Base-by-base conservation (phyloP, 352 stramenopile species). In the Pythium grandisporangium region DNA sequence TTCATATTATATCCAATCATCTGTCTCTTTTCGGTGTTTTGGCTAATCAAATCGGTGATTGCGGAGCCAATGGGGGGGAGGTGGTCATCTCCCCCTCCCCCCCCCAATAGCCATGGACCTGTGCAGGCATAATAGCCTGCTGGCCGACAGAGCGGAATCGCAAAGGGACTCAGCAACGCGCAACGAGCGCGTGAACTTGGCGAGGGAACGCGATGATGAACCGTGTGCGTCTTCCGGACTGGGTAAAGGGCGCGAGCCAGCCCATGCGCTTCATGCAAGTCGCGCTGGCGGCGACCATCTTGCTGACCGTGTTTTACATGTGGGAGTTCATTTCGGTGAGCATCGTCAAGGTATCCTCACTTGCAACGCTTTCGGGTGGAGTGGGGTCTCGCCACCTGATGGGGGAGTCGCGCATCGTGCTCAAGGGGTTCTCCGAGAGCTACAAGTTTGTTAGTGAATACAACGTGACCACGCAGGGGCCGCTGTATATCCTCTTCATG, bases 371-470 rank as follows among this genome's bases (percentile, higher is more conserved):
- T 21, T 46, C 51, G 21, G 38, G 61, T 23, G 50, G 51, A 11
- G 47, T 71, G 5, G 52, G 62, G 17, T 53, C 48, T 16, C 60
- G 75, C 47, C 66, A 72, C 7, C 47, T 64, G 20, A 46, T 69
- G 6, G 69, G 59, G 6, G 68, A 88, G 55, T 77, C 66, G 22
- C 53, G 76, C 30, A 66, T 83, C 37, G 52, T 84, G 23, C 56
- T 85, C 27, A 66, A 74, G 27, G 75, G 75, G n/a, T 88, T 88
- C 47, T 58, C 76, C 6, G 70, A 69, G 13, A 71, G 55, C 24
- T 74, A 83, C 61, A 75, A 83, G 52, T 84, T 84, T 25, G 75
- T 88, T 48, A 72, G 67, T 36, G 63, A 82, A 67, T 88, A 88
- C 48, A 49, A 88, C 39, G 69, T 85, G 21, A 48, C 58, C 38